Evolutionary conservation across 2,329 filamentous ascomycete species (phyloP).

Genomic region (Epichloe festucae): DNA sequence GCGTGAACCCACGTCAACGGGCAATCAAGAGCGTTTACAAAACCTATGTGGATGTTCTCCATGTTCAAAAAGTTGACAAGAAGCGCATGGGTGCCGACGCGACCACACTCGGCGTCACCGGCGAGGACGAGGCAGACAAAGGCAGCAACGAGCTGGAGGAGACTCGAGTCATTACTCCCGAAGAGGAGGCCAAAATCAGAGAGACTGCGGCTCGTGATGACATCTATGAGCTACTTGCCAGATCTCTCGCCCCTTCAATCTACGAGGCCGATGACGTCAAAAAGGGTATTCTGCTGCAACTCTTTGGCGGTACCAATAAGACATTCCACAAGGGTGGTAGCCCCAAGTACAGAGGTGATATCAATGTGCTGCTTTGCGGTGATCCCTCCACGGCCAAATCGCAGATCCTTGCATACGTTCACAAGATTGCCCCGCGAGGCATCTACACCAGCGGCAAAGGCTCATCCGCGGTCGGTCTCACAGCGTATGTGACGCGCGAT

Average conservation of each 20-base stretch:
- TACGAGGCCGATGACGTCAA: slow-evolving; percentile 99
- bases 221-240: slow-evolving; percentile 82
- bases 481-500: slow-evolving; percentile 68
- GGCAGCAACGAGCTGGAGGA: slow-evolving; percentile 71
- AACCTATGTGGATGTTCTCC: slow-evolving; percentile 89
- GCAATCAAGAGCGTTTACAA: slow-evolving; percentile 94
- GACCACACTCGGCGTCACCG: slow-evolving; percentile 72
- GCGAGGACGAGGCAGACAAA: slow-evolving; percentile 51
- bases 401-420: slow-evolving; percentile 84
- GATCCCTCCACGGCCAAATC: slow-evolving; percentile 96
- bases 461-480: slow-evolving; percentile 69
- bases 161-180: slow-evolving; percentile 66
- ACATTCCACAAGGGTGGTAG: slow-evolving; percentile 93
- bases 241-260: slow-evolving; percentile 85
- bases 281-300: slow-evolving; percentile 94
- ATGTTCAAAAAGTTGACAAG: slow-evolving; percentile 94
- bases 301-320: slow-evolving; percentile 97
- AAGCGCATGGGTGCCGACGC: slow-evolving; percentile 84
- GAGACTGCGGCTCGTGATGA: slow-evolving; percentile 68
- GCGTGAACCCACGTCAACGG: slow-evolving; percentile 84
- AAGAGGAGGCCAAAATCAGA: slow-evolving; percentile 83
- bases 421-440: slow-evolving; percentile 88
- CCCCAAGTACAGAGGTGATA: slow-evolving; percentile 91
- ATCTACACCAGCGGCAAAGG: slow-evolving; percentile 75
- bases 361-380: slow-evolving; percentile 92